Conservation (phyloP, 2,329 filamentous ascomycete genomes). For the Aurifilum marmelostoma region DNA sequence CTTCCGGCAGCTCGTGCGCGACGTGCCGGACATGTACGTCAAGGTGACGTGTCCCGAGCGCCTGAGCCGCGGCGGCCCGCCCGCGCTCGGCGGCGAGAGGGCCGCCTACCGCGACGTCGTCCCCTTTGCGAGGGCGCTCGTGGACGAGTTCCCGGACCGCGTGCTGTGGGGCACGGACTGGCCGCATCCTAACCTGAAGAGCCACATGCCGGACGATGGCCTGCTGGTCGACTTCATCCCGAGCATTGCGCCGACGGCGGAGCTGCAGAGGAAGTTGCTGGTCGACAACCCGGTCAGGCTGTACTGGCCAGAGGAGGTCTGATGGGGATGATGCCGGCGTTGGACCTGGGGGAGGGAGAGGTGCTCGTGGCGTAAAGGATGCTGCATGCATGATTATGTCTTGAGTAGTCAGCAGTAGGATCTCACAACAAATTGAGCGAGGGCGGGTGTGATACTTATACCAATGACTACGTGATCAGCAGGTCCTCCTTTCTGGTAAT, state of each 20-base stretch:
- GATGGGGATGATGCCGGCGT: not conserved
- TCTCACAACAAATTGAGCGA: too few relatives aligned
- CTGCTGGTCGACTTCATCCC: slow-evolving; percentile 1
- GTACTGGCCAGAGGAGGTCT: not conserved
- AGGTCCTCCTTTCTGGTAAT: not conserved
- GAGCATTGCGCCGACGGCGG: not conserved
- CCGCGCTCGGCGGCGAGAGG: not conserved
- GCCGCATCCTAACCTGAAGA: slow-evolving; percentile 8
- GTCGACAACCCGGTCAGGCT: not conserved
- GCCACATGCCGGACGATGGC: not conserved
- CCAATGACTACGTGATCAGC: not conserved
- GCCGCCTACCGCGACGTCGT: not conserved
- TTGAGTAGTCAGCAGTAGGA: too few relatives aligned
- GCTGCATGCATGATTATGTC: too few relatives aligned
- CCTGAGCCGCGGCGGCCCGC: slow-evolving; percentile 1
- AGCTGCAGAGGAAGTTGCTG: not conserved
- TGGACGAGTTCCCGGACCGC: not conserved
- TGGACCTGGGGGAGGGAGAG: too few relatives aligned
- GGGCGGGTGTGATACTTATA: too few relatives aligned
- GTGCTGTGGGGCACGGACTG: slow-evolving; percentile 6
- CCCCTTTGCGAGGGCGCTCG: not conserved
- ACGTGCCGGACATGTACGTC: not conserved
- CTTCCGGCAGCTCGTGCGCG: not conserved
- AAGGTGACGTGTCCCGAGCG: slow-evolving; percentile 9
- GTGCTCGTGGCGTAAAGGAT: not conserved